These are phyloP conservation scores for Plasmodium falciparum DNA, from an alignment of 169 alveolate genomes.

Conservation along the genomic window DNA sequence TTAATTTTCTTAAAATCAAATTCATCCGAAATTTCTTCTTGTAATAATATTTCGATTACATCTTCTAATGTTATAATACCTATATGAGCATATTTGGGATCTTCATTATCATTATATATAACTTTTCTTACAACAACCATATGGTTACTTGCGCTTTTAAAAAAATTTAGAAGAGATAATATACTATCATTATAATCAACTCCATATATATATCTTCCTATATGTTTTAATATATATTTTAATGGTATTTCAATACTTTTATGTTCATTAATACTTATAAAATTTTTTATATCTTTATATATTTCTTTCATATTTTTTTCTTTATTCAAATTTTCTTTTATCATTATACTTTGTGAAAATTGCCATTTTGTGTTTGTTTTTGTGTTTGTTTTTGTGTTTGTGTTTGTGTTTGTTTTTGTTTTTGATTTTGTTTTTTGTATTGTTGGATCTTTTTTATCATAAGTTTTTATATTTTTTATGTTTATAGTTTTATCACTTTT, in stretches of 20 bases:
- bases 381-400: too few species aligned
- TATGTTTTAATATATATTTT: conserved; percentile 55
- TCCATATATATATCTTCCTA: conserved; percentile 73
- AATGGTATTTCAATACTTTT: conserved; percentile 69
- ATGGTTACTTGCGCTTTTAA: conserved; percentile 67
- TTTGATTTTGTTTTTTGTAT: not conserved
- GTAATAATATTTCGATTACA: conserved; percentile 65
- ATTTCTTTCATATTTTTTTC: conserved; percentile 67
- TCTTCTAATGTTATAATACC: conserved; percentile 83
- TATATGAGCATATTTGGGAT: conserved; percentile 82
- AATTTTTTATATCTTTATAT: conserved; percentile 48
- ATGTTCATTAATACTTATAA: conserved; percentile 26
- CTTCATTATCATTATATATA: conserved; percentile 74
- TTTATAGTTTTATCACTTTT: too few species aligned
- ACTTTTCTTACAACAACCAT: conserved; percentile 84
- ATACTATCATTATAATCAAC: conserved; percentile 66
- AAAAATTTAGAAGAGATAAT: conserved; percentile 47
- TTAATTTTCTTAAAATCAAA: conserved; percentile 56
- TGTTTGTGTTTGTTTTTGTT: too few species aligned
- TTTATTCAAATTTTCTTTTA: conserved; percentile 65
- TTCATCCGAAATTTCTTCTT: conserved; percentile 68
- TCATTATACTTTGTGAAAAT: conserved; percentile 4
- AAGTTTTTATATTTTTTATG: not conserved
- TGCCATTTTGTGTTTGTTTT: too few species aligned
- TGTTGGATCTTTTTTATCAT: not conserved